Evolutionary conservation across 768 basidiomycete species (phyloP), one percentile per base, ranked within the genome.

Genomic region (Pleurotus djamor): DNA sequence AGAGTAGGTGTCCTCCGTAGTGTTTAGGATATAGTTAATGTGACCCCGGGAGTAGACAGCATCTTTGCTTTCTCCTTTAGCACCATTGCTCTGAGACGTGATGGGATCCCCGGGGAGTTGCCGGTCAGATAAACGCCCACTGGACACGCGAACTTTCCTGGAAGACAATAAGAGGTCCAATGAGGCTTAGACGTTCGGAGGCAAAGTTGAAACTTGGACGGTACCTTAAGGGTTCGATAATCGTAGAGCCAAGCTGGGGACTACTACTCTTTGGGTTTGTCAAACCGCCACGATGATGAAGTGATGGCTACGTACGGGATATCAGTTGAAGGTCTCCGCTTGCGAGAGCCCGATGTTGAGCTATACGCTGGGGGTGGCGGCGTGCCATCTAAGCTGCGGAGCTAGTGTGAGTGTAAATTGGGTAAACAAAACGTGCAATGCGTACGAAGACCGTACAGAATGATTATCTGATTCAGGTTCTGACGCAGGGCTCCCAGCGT

Each of bases 201-300:
- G 45, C 45, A 47, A n/a, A 55, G 41, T 35, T 38, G 54, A 55
- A 55, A 35, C 49, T 55, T 43, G 54, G n/a, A 37, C 54, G 36
- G 54, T 56, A 56, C 54, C 54, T 56, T 56, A 56, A 56, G 54
- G 54, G 54, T 56, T 56, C 54, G 35, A 56, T 56, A 56, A 56
- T 45, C n/a, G 54, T 34, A 43, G 54, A 56, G 37, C 54, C 54
- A 38, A 56, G 41, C 41, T 56, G 36, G 41, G 54, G 54, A 38
- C 54, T 56, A 17, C 54, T 56, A 38, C 54, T 43, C 41, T 37
- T 56, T 56, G 28, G 41, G 14, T 14, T 14, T 12, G 35, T 54
- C 38, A 54, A 32, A 17, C 21, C 17, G n/a, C 38, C 13, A 37
- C 16, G 44, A 44, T 17, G 48, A 50, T 50, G 10, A 47, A 17